A percentile compares a stretch with the other conserved stretches of the same genome.
These are phyloP conservation scores for Globisporangium apiculatum DNA, from an alignment of 352 stramenopile genomes.

Conservation along the genomic window DNA sequence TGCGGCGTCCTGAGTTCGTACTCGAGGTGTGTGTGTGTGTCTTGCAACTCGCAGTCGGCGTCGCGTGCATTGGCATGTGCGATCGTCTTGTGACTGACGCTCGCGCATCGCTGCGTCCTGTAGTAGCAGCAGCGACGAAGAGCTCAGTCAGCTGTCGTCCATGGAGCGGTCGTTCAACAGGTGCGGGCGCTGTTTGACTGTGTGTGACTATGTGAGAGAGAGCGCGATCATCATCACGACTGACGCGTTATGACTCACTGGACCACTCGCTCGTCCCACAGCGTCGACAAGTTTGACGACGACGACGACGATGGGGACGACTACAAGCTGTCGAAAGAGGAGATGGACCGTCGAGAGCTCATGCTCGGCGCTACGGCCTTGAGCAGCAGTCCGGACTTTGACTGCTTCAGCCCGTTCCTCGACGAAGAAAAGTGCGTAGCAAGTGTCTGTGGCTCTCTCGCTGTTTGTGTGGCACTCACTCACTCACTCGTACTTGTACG, in stretches of 20 bases:
- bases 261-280: neutral
- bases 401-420: constrained; percentile 58
- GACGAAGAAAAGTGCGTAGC: constrained; percentile 49
- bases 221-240: too few relatives aligned
- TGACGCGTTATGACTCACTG: too few relatives aligned
- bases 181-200: constrained; percentile 17
- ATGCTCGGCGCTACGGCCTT: constrained; percentile 46
- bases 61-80: too few relatives aligned
- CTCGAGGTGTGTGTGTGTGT: constrained; percentile 28
- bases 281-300: constrained; percentile 34
- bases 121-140: constrained; percentile 67
- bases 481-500: neutral
- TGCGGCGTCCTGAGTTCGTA: constrained; percentile 35
- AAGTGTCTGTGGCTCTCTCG: neutral
- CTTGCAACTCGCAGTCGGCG: too few relatives aligned
- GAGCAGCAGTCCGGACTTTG: constrained; percentile 65
- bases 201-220: neutral
- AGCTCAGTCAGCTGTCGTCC: constrained; percentile 63
- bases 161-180: constrained; percentile 53
- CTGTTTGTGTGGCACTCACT: neutral
- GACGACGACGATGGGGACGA: constrained; percentile 26
- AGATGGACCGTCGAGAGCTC: constrained; percentile 48
- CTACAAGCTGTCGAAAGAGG: constrained; percentile 49
- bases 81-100: too few relatives aligned
- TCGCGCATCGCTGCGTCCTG: too few relatives aligned